Percentiles rank a stretch among this genome's conserved stretches.
phyloP scores from a whole-genome alignment of 441 rosid species.

The Brassica hybrid region DNA sequence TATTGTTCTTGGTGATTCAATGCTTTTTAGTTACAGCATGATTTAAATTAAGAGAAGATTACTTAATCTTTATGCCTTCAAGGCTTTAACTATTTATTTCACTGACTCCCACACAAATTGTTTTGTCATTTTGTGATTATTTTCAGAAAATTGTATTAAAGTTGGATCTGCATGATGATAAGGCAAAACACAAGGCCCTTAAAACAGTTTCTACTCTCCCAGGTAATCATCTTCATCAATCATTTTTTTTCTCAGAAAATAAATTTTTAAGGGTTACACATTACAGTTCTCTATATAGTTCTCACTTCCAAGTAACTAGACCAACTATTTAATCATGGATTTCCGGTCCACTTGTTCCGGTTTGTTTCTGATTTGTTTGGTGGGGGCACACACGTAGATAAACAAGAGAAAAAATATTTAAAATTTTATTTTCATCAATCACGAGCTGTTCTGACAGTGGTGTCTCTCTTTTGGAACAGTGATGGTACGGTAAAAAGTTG shows the following conservation, averaged over 20 bases:
- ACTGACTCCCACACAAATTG: neutral
- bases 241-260: neutral
- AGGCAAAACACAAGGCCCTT: slow-evolving; percentile 87
- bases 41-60: neutral
- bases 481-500: slow-evolving; percentile 42
- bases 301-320: neutral
- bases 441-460: slow-evolving; percentile 40
- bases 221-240: slow-evolving; percentile 53
- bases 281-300: neutral
- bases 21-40: neutral
- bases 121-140: neutral
- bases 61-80: neutral
- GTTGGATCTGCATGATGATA: slow-evolving; percentile 79
- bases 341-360: slow-evolving; percentile 23
- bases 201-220: slow-evolving; percentile 82
- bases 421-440: slow-evolving; percentile 28
- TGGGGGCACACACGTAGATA: neutral
- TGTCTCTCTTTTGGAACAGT: slow-evolving; percentile 36
- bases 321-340: slow-evolving; percentile 15
- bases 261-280: neutral
- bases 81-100: neutral
- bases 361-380: slow-evolving; percentile 30
- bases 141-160: slow-evolving; percentile 80
- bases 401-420: neutral
- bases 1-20: slow-evolving; percentile 5